phyloP scores from a whole-genome alignment of 2,329 filamentous ascomycete genomes.

The Exutisphaerella laricina region DNA sequence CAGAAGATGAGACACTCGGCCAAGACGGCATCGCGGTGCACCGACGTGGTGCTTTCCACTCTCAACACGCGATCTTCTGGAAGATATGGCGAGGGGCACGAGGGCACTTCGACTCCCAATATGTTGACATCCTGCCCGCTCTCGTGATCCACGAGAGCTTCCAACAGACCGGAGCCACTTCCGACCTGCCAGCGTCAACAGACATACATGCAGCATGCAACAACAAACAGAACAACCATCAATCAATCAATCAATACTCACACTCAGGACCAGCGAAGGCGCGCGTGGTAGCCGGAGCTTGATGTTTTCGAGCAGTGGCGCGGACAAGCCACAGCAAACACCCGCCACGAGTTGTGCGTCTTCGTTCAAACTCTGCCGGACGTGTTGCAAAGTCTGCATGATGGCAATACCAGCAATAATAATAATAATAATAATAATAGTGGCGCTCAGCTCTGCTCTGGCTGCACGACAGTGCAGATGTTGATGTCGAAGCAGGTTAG shows the following conservation, averaged over 20 bases:
- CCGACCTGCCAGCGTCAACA: constrained; percentile 35
- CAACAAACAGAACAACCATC: too few species aligned
- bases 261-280: constrained; percentile 8
- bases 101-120: constrained; percentile 46
- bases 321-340: constrained; percentile 26
- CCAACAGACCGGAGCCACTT: constrained; percentile 48
- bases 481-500: too few species aligned
- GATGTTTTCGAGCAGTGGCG: constrained; percentile 20
- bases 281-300: constrained; percentile 13
- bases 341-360: constrained; percentile 21
- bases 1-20: constrained; percentile 49
- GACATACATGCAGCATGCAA: background rate
- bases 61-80: constrained; percentile 37
- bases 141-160: constrained; percentile 38
- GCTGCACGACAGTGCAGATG: too few species aligned
- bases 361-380: constrained; percentile 12
- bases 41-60: constrained; percentile 42
- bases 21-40: constrained; percentile 39
- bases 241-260: too few species aligned
- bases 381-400: background rate
- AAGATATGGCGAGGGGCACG: constrained; percentile 43
- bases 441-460: too few species aligned
- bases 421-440: too few species aligned
- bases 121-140: constrained; percentile 30
- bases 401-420: background rate